Base-by-base conservation (phyloP, 495 filamentous ascomycete species). In the Podospora sp. region DNA sequence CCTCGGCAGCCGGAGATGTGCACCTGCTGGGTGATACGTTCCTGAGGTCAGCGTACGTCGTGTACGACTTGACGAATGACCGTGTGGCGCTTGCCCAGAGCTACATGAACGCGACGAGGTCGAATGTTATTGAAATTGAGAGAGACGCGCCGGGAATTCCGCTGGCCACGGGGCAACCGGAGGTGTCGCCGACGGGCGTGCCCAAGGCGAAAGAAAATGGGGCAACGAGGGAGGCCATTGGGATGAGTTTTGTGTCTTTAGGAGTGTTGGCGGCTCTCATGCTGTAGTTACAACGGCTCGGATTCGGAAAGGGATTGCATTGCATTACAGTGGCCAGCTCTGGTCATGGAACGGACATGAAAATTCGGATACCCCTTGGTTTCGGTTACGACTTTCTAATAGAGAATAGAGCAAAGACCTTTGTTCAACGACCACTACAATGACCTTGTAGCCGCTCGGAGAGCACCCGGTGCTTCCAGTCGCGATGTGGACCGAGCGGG, bases 41-140 rank as follows among this genome's bases (percentile, higher is more conserved):
- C 80, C 80, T 97, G 18, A 87, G 93, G 66, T 91, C 88, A 58
- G 91, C 92, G 0, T 97, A 96, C 71, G 90, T 96, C 29, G 93
- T 96, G 0, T 96, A 93, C 72, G 92, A 96, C 69, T 82, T 97
- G 14, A 81, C 79, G 33, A 92, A 92, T 71, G 91, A 94, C 73
- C 79, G 91, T 76, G 91, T 96, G 62, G 89, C 86, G 4, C 76
- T 97, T 24, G 93, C 91, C 11, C 89, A 92, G 70, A 91, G 92
- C 16, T 88, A 89, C 50, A 91, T 93, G 79, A 90, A 96, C 70
- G 80, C 87, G 21, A 89, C 87, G 0, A 74, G 76, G 11, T 83
- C 80, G 62, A 77, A 73, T 60, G 63, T 83, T 25, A 56, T 81
- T 1, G 80, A 81, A 56, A 81, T 83, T 50, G 65, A 78, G 25